phyloP scores from a whole-genome alignment of 495 filamentous ascomycete genomes.

The Tetracladium setigerum region DNA sequence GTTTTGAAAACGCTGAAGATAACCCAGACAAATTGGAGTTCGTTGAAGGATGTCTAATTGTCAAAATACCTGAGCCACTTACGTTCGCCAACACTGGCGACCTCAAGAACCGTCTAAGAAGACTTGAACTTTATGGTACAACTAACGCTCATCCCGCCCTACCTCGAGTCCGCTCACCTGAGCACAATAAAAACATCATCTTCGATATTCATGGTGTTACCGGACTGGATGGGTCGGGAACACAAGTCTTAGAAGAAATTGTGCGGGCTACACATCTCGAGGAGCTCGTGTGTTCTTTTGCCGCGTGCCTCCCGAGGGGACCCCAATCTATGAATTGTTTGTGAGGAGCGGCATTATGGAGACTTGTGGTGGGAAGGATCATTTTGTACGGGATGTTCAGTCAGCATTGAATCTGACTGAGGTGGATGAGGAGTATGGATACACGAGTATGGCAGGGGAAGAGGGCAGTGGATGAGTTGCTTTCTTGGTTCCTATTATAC shows the following conservation, averaged over 20 bases:
- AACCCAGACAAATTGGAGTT: slow-evolving; percentile 73
- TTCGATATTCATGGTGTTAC: slow-evolving; percentile 97
- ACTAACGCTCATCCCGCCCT: slow-evolving; percentile 77
- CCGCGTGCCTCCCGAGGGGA: slow-evolving; percentile 54
- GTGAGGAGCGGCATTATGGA: slow-evolving; percentile 77
- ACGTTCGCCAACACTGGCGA: slow-evolving; percentile 97
- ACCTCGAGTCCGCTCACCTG: slow-evolving; percentile 60
- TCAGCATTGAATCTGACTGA: slow-evolving; percentile 78
- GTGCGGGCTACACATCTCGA: slow-evolving; percentile 64
- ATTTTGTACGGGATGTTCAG: slow-evolving; percentile 78
- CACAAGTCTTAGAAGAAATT: slow-evolving; percentile 87
- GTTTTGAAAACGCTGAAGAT: slow-evolving; percentile 85
- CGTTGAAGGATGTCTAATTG: slow-evolving; percentile 84
- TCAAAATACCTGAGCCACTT: slow-evolving; percentile 93
- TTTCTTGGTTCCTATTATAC: too few species aligned
- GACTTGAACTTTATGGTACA: slow-evolving; percentile 84
- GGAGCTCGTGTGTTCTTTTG: slow-evolving; percentile 86
- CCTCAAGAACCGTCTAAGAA: slow-evolving; percentile 70
- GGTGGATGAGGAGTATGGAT: slow-evolving; percentile 37
- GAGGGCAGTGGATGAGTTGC: slow-evolving; percentile 15
- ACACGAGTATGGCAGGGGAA: slow-evolving; percentile 13
- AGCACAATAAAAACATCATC: slow-evolving; percentile 81
- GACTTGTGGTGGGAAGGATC: slow-evolving; percentile 58
- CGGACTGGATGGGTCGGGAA: slow-evolving; percentile 82
- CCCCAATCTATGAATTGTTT: slow-evolving; percentile 65